Base-by-base conservation (phyloP, 1,139 yeast species). In the Magnusiomyces clavatus region DNA sequence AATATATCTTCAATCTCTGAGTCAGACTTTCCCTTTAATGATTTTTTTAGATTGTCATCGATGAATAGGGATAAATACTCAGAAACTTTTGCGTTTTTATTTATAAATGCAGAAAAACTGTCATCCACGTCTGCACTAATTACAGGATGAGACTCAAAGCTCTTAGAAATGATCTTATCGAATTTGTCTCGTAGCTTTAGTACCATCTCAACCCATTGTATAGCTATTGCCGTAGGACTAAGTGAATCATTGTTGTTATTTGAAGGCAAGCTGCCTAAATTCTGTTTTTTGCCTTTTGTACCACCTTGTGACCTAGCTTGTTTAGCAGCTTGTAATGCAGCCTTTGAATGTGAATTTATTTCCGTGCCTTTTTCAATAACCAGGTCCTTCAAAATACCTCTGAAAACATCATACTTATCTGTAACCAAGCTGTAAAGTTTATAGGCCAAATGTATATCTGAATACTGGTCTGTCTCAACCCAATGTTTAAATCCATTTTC, bases 11-110 rank as follows among this genome's bases (percentile, higher is more conserved):
- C 88, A 1, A 79, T 70, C 52, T 76, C 81, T 51, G 76, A 78
- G 16, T 77, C 76, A 1, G 78, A 65, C 52, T 71, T 71, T 19
- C 76, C 73, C 58, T 77, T 82, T 31, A 76, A 68, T 1, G 82
- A 72, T 62, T 80, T 86, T 65, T 81, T 85, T 62, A 82, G 80
- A 56, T 75, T 73, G 54, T 79, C 82, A 66, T 90, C 97, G 67
- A 90, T 78, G 65, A 77, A 89, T 6, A 85, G 68, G 0, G 96
- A 85, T 45, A 90, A 67, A 56, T 77, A 77, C 62, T 90, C 97
- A 0, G 95, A 78, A 0, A 86, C 78, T 59, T 80, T 80, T 1
- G 70, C 64, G 49, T 78, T 76, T 43, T 70, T 65, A 62, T 86
- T 86, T 41, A 89, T 72, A 60, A 83, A 80, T 24, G 76, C 79